These are phyloP conservation scores for Xylaria sp. DNA, from an alignment of 2,329 filamentous ascomycete genomes.

Conservation along the genomic window DNA sequence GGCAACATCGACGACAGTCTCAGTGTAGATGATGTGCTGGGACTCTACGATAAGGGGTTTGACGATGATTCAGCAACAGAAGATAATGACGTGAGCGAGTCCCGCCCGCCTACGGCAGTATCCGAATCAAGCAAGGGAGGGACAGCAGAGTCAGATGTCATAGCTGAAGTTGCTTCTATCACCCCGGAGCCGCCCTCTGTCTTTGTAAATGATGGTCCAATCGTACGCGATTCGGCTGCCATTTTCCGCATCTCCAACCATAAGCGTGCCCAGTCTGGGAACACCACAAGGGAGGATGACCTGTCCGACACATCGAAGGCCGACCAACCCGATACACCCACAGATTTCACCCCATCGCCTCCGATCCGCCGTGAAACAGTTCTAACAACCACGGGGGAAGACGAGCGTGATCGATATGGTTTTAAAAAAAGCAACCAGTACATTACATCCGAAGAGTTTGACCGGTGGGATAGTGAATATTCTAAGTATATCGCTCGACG, in stretches of 20 bases:
- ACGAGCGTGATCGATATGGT: slow-evolving; percentile 81
- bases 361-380: slow-evolving; percentile 45
- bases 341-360: slow-evolving; percentile 31
- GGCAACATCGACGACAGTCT: slow-evolving; percentile 59
- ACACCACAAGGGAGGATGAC: slow-evolving; percentile 6
- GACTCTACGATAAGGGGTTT: slow-evolving; percentile 74
- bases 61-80: slow-evolving; percentile 61
- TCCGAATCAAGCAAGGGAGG: slow-evolving; percentile 53
- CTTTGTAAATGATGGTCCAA: slow-evolving; percentile 22
- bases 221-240: slow-evolving; percentile 52
- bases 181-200: slow-evolving; percentile 1
- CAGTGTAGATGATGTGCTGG: slow-evolving; percentile 75
- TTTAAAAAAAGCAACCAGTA: slow-evolving; percentile 90
- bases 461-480: slow-evolving; percentile 82
- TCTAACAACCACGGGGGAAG: slow-evolving; percentile 58
- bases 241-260: slow-evolving; percentile 52
- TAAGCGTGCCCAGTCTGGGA: slow-evolving; percentile 49
- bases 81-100: slow-evolving; percentile 51
- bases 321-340: neutral
- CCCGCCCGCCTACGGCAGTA: slow-evolving; percentile 51
- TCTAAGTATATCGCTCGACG: slow-evolving; percentile 78
- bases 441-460: slow-evolving; percentile 79
- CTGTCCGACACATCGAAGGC: slow-evolving; percentile 9
- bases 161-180: slow-evolving; percentile 45
- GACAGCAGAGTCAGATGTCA: slow-evolving; percentile 54